Base-by-base conservation (phyloP, 2,329 filamentous ascomycete genomes). In the Chrysoporthe austroafricana region DNA sequence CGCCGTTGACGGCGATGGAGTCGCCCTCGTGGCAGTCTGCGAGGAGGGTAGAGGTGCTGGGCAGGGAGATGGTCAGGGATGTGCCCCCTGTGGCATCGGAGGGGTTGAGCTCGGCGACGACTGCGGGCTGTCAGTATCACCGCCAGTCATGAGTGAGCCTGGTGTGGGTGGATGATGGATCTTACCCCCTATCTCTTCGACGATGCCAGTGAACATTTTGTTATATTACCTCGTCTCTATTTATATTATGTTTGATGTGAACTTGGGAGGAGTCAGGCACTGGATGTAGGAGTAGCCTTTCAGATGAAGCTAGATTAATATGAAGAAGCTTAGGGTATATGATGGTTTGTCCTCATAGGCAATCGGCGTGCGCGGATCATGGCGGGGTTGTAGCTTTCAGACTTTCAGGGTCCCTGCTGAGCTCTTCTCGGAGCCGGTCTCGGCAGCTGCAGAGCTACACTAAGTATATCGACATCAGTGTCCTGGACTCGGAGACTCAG, bases 1-100 rank as follows among this genome's bases (percentile, higher is more conserved):
- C 94, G 76, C 96, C 96, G 82, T 99, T 99, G 78, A 99, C 87
- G 77, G 90, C 88, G 78, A 99, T 98, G 77, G 92, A 96, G 84
- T 99, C 96, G 72, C 96, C 96, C 34, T 97, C 84, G 73, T 94
- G 89, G 72, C 88, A 91, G 79, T 97, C 96, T 46, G 83, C 84
- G 72, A 99, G 90, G 69, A 99, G 92, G n/a, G 84, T 83, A 68
- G 90, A 90, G 72, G 82, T 82, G 9, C 86, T 81, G 14, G 84
- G 83, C 72, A 94, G 85, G 72, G 88, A 86, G 79, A 99, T 96
- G 72, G 93, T 97, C 75, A 98, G 85, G 56, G 93, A 96, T 63
- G 94, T 97, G 75, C 96, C 95, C 77, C 92, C 92, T 69, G 92
- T 91, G 77, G 89, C 87, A 79, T 97, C 93, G 79, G 93, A 89